Base-by-base conservation (phyloP, 1,139 yeast species). In the Torulaspora pretoriensis region DNA sequence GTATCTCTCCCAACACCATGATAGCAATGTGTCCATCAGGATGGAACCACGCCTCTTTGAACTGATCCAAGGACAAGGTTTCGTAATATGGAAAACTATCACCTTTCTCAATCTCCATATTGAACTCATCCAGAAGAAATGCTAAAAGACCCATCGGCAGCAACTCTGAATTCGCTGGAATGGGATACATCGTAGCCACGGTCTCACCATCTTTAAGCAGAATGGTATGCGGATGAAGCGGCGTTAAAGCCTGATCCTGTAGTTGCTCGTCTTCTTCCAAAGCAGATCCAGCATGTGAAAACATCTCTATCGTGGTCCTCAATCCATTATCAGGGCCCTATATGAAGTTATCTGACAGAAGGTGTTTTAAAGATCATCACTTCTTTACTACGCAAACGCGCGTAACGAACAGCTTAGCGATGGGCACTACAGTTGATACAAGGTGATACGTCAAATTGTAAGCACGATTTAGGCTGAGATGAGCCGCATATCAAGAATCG, bases 111-210 rank as follows among this genome's bases (percentile, higher is more conserved):
- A 92, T 80, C 63, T 92, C 98, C 81, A 85, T 83, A 63, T 92
- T 92, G 68, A 86, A 84, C 68, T 92, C 97, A 60, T 89, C 97
- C 54, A 94, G 81, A 33, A 92, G 64, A 60, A 90, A 89, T 17
- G 85, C 84, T 39, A 88, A 65, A 22, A 92, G 71, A 0, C 89
- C 94, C 2, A 78, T 77, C 0, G 97, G 97, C 12, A 92, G 69
- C 37, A 68, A 63, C 22, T 74, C 77, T 40, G 74, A 69, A 22
- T 71, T 71, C 0, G 81, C 73, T 22, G 79, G 74, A 14, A 92
- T 77, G 2, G 98, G 97, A 60, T 88, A 88, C 49, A 90, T 82
- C 4, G 97, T 89, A 1, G 97, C 97, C 1, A 90, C 81, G 1
- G 96, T 88, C 57, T 85, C 90, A 8, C 92, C 92, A 64, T 90